phyloP scores from a whole-genome alignment of 2,329 filamentous ascomycete species.

The Emericellopsis atlantica region DNA sequence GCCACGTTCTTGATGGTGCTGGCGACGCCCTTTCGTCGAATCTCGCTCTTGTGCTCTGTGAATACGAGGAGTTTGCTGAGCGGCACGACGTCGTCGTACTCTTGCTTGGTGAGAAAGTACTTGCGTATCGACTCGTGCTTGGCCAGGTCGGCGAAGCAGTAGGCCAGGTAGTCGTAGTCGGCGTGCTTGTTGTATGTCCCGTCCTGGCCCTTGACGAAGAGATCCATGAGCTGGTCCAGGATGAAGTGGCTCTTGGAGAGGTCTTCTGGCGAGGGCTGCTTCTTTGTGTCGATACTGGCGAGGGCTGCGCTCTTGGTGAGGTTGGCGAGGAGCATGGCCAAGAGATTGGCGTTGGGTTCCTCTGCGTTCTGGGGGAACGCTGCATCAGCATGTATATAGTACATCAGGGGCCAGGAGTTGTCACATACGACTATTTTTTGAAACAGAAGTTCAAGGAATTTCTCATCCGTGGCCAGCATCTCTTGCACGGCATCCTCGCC shows the following conservation, averaged over 20 bases:
- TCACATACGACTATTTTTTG: constrained; percentile 57
- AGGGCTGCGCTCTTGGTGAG: constrained; percentile 63
- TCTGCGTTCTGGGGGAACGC: constrained; percentile 42
- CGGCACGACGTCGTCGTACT: constrained; percentile 75
- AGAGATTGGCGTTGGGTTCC: constrained; percentile 71
- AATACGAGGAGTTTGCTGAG: constrained; percentile 89
- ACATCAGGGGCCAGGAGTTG: not conserved
- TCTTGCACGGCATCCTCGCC: constrained; percentile 66
- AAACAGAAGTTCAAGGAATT: constrained; percentile 65
- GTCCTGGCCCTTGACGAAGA: constrained; percentile 86
- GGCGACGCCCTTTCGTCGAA: constrained; percentile 87
- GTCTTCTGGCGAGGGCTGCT: constrained; percentile 54
- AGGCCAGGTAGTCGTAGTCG: constrained; percentile 85
- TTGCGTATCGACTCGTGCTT: constrained; percentile 64
- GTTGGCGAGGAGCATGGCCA: constrained; percentile 90
- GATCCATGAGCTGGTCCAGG: constrained; percentile 85
- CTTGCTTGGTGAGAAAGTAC: constrained; percentile 62
- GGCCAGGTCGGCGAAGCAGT: constrained; percentile 85
- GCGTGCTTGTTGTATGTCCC: constrained; percentile 74
- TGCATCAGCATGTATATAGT: not conserved
- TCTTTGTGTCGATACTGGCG: constrained; percentile 56
- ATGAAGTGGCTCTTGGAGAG: constrained; percentile 61
- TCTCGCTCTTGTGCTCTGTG: constrained; percentile 74
- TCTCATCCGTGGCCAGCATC: constrained; percentile 62
- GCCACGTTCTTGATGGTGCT: constrained; percentile 89